Base-by-base conservation (phyloP, 345 rosid species). In the Rhodamnia argentea region DNA sequence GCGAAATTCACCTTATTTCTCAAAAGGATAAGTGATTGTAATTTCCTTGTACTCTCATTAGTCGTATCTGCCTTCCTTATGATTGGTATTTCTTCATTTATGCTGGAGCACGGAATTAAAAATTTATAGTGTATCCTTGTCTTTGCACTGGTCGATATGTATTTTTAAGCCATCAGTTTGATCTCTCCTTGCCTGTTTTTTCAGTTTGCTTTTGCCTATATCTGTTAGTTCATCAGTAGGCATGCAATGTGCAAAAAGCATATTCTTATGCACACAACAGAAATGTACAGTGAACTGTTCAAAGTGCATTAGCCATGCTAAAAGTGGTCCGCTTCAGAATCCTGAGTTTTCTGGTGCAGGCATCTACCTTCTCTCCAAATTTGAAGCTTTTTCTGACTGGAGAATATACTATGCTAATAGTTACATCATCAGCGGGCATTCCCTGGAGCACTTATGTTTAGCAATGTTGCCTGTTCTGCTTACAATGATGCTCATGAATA, bases 381-480 rank as follows among this genome's bases (percentile, higher is more conserved):
- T 94, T 84, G 94, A 92, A 90, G 95, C 89, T 83, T 87, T 91
- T 82, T 90, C 95, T 29, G 98, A 95, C 90, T 82, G 56, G 89
- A 95, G 93, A 88, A 90, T 95, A 89, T 95, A 96, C 90, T 87
- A 24, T 29, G 91, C 91, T 4, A 94, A 89, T 89, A 88, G 81
- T 40, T 95, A 91, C 89, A 84, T 91, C 74, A 92, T 96, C 87
- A 95, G 97, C 3, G 97, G 99, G 14, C 99, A 94, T 87, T 96
- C 96, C 78, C 89, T 95, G 86, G 97, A 85, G 89, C 98, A 96
- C 89, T 85, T 95, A 86, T 93, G 94, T 89, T 92, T 93, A 11
- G 95, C 94, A 16, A 64, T 85, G 44, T 90, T 92, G 55, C 93
- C 92, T 50, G 86, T 92, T 86, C 85, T 95, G 85, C 92, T 95